Evolutionary conservation across 1,139 yeast genomes (phyloP).

Genomic region (Yamadazyma pseudoaaseri): DNA sequence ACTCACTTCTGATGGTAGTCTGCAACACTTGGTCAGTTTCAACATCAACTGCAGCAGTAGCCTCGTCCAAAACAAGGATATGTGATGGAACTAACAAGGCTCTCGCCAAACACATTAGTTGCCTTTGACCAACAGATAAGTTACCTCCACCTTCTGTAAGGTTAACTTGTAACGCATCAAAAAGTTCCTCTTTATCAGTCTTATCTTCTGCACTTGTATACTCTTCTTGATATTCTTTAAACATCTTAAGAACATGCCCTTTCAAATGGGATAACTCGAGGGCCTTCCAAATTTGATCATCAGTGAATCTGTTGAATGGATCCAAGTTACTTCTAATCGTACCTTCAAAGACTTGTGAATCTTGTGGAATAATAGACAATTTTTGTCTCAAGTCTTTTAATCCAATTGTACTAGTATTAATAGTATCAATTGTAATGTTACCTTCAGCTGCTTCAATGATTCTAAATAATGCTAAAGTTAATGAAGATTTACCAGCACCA

Average conservation of each 20-base stretch:
- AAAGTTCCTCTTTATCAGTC: conserved; percentile 8
- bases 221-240: conserved; percentile 27
- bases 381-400: conserved; percentile 79
- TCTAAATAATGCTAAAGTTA: conserved; percentile 86
- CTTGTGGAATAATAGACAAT: conserved; percentile 93
- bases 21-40: conserved; percentile 89
- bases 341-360: conserved; percentile 95
- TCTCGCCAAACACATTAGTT: conserved; percentile 86
- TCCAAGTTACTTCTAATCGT: conserved; percentile 85
- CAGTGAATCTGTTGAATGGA: conserved; percentile 69
- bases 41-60: conserved; percentile 97
- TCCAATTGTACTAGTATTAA: conserved; percentile 72
- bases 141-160: conserved; percentile 85
- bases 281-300: conserved; percentile 82
- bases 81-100: conserved; percentile 79
- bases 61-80: conserved; percentile 86
- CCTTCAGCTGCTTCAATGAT: conserved; percentile 80
- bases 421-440: conserved; percentile 66
- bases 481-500: conserved; percentile 95
- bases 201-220: conserved; percentile 19
- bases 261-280: conserved; percentile 84
- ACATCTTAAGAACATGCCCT: conserved; percentile 67
- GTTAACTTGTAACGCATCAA: conserved; percentile 52
- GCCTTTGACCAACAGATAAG: conserved; percentile 88
- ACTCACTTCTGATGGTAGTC: conserved; percentile 81